A percentile compares a stretch with the other conserved stretches of the same genome.
Conservation (phyloP, 2,329 filamentous ascomycete genomes). For the Alternaria brassicae region DNA sequence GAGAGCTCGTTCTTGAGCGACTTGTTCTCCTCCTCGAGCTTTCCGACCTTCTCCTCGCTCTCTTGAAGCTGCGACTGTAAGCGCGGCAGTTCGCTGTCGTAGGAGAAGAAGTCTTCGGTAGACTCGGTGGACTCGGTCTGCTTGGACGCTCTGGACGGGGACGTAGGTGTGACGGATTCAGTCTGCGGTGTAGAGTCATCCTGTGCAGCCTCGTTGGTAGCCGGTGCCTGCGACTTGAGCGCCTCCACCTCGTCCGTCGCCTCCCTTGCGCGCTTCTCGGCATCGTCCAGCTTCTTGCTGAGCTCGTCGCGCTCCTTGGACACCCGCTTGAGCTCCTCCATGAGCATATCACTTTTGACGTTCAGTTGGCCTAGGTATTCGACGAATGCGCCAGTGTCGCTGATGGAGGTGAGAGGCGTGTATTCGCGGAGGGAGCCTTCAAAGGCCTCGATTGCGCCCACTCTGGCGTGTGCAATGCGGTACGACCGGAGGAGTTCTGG, state of each 20-base stretch:
- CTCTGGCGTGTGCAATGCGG: slow-evolving; percentile 84
- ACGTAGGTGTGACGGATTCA: slow-evolving; percentile 36
- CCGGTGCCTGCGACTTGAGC: slow-evolving; percentile 51
- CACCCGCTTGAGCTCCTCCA: slow-evolving; percentile 90
- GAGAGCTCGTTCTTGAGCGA: slow-evolving; percentile 73
- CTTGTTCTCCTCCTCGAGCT: slow-evolving; percentile 72
- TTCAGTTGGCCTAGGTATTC: slow-evolving; percentile 91
- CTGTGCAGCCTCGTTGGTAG: slow-evolving; percentile 23
- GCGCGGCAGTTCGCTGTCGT: slow-evolving; percentile 83
- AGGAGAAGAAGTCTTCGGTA: slow-evolving; percentile 86
- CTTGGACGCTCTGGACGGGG: slow-evolving; percentile 37
- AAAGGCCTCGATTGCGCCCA: slow-evolving; percentile 89
- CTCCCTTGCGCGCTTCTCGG: slow-evolving; percentile 67
- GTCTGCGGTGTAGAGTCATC: slow-evolving; percentile 39
- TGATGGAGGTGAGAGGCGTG: slow-evolving; percentile 87
- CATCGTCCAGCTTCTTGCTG: slow-evolving; percentile 77
- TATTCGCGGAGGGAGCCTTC: slow-evolving; percentile 90
- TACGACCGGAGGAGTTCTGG: slow-evolving; percentile 92
- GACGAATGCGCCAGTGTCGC: slow-evolving; percentile 80
- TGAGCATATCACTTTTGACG: slow-evolving; percentile 87
- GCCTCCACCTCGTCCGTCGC: slow-evolving; percentile 69
- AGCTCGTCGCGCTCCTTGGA: slow-evolving; percentile 80
- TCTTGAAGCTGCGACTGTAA: slow-evolving; percentile 77
- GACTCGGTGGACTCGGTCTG: slow-evolving; percentile 42
- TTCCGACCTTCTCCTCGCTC: slow-evolving; percentile 73